Base-by-base conservation (phyloP, 1,284 basidiomycete species). In the Uromyces viciae-fabae region DNA sequence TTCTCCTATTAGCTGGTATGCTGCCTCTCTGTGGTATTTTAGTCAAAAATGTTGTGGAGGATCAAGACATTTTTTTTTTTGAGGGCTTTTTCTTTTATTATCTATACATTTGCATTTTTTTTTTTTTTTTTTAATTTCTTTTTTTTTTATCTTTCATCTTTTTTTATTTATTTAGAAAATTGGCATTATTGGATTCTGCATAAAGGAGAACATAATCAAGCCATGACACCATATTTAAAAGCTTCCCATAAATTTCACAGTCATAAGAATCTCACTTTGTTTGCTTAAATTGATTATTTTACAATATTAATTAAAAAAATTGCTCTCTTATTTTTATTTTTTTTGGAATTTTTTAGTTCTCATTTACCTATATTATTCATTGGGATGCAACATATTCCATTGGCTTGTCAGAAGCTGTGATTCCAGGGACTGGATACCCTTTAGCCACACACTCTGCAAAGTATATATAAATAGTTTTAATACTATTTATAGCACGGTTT, bases 121-220 rank as follows among this genome's bases (percentile, higher is more conserved):
- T 19, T 5, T 19, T 28, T 49, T 25, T 52, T 49, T 9, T 54
- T 22, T 11, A 22, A 49, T 49, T 11, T 11, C 46, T 22, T 49
- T 49, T 11, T 22, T 22, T 22, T 22, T 22, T 22, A 11, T 49
- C 22, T 49, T 49, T 49, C 46, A 49, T 22, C 11, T 49, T 22
- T 11, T 52, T 8, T 19, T n/a, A n/a, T 46, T 25, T 75, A 28
- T 25, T 17, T 82, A 95, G 94, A 85, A 99, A 99, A 89, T 93
- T 95, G 0, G 94, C 93, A 15, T 87, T 98, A n/a, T 94, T 98
- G 90, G 95, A 99, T 85, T 93, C 95, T 25, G 90, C 95, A 5
- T 82, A 96, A 99, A 86, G 95, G 95, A n/a, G 97, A 99, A 86
- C 95, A 96, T 87, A 96, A 99, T 84, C 95, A 98, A 85, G 96